phyloP scores from a whole-genome alignment of 768 basidiomycete genomes.

The Kondoa subrosea region DNA sequence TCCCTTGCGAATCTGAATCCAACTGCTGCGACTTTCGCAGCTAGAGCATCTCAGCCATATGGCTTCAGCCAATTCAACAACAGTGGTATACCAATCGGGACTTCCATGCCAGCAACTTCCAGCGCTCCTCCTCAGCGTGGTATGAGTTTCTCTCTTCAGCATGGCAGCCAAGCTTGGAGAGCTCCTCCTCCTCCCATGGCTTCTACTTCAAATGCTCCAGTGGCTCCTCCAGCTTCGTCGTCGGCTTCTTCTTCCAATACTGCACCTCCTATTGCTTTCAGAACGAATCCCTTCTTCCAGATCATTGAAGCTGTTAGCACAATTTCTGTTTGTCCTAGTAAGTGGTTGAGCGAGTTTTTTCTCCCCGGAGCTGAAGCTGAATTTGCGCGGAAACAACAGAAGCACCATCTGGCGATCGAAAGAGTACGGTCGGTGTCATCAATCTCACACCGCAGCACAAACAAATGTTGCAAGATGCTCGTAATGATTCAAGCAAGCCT shows the following conservation, averaged over 20 bases:
- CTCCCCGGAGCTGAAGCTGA: no score
- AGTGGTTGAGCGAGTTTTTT: not conserved
- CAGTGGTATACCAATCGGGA: not conserved
- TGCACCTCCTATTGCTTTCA: not conserved
- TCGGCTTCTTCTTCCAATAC: no score
- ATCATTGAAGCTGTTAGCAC: conserved; percentile 14
- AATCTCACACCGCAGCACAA: conserved; percentile 51
- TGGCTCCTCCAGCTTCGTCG: not conserved
- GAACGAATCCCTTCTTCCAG: not conserved
- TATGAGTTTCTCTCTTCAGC: not conserved
- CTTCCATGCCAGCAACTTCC: not conserved
- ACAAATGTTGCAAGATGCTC: conserved; percentile 42
- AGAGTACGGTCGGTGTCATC: conserved; percentile 47
- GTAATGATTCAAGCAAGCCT: conserved; percentile 36
- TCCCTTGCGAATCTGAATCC: not conserved
- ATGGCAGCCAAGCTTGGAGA: not conserved
- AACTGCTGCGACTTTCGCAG: not conserved
- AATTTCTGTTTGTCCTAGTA: not conserved
- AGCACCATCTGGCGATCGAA: conserved; percentile 55
- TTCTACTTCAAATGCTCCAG: not conserved
- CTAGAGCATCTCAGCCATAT: not conserved
- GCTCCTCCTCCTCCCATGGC: not conserved
- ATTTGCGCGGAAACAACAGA: conserved; percentile 49
- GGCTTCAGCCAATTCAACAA: not conserved
- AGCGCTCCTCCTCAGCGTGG: not conserved